Percentiles rank a stretch among this genome's conserved stretches.
phyloP scores from a whole-genome alignment of 331 rosid genomes.

The Quercus lobata region DNA sequence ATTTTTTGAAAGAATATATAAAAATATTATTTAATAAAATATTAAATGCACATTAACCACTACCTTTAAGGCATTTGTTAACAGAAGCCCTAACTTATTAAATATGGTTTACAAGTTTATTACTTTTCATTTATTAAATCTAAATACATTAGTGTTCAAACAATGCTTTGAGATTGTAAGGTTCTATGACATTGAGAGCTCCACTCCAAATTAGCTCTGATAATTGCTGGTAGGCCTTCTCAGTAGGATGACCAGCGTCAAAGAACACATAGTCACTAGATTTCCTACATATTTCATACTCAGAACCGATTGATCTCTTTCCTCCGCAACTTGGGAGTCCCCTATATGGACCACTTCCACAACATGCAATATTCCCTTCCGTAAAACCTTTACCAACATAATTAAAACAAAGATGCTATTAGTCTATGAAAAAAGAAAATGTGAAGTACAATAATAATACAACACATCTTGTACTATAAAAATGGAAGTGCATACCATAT shows the following conservation, averaged over 20 bases:
- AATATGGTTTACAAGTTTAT: no score
- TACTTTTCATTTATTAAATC: no score
- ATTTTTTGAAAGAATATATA: no score
- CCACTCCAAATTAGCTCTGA: conserved; percentile 46
- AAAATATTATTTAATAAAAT: no score
- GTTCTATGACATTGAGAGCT: conserved; percentile 16
- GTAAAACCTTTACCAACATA: conserved; percentile 25
- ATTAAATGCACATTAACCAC: no score
- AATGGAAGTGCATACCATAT: conserved; percentile 15
- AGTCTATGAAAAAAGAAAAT: background rate
- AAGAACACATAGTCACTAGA: conserved; percentile 45
- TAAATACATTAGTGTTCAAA: background rate
- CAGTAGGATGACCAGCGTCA: conserved; percentile 48
- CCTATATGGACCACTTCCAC: conserved; percentile 57
- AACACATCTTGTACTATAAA: no score
- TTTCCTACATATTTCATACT: conserved; percentile 41
- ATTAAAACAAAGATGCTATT: background rate
- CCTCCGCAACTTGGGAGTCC: conserved; percentile 61
- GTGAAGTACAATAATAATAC: no score
- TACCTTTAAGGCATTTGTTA: no score
- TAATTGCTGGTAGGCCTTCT: conserved; percentile 21
- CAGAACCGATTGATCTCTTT: background rate
- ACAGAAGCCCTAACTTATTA: no score
- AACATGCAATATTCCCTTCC: conserved; percentile 40
- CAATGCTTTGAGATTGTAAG: conserved; percentile 30